Evolutionary conservation across 345 rosid genomes (phyloP).

Genomic region (Geranium brycei): DNA sequence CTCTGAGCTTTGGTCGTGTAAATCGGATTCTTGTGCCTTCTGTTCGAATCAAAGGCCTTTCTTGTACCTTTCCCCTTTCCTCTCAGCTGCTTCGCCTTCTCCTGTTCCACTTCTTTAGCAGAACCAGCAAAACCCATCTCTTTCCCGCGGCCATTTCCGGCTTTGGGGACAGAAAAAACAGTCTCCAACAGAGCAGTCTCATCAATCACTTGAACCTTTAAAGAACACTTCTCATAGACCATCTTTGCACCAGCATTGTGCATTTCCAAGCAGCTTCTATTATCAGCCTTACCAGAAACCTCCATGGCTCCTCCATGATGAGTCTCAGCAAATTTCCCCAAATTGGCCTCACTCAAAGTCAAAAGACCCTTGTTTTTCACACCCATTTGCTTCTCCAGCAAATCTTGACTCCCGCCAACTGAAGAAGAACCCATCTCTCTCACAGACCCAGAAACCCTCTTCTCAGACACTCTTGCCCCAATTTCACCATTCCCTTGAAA

Average conservation of each 20-base stretch:
- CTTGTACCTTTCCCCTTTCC: background rate
- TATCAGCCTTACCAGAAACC: no score
- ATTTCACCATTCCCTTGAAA: background rate
- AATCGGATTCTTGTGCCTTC: background rate
- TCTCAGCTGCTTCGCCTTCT: background rate
- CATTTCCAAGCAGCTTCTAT: background rate
- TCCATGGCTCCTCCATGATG: no score
- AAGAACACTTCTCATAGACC: background rate
- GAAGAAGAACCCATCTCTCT: background rate
- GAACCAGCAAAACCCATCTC: background rate
- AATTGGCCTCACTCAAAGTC: background rate
- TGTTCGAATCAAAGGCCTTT: background rate
- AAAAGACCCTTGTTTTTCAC: background rate
- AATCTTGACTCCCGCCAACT: background rate
- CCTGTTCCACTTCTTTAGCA: background rate
- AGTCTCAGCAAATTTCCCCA: no score
- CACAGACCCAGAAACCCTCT: background rate
- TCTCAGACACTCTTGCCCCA: background rate
- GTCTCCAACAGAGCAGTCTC: background rate
- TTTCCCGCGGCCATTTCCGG: background rate
- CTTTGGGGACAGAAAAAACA: background rate
- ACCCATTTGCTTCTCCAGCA: no score
- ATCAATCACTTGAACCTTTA: background rate
- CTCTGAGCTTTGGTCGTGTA: background rate
- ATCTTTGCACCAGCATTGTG: constrained; percentile 1